Evolutionary conservation across 345 rosid genomes (phyloP), one percentile per base, ranked within the genome.

Genomic region (Corchorus capsularis): DNA sequence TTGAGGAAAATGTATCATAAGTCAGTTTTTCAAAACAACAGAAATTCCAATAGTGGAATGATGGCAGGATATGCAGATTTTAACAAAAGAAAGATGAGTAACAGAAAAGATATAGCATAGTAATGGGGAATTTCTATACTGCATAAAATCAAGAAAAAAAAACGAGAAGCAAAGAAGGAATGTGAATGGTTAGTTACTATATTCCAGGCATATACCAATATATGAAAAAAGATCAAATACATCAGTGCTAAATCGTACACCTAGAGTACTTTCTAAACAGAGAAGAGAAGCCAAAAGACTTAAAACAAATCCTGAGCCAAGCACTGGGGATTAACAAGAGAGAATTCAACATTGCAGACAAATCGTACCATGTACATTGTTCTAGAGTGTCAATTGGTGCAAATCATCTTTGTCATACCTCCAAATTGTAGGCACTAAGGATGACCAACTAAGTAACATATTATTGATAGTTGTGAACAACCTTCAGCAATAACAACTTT

Each of bases 11-110:
- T 8, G 27, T 41, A 45, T 13, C 54, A 61, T 39, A 61, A 34
- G 54, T 69, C 59, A 79, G 70, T 45, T 52, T 43, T 78, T 72
- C 37, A 68, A 45, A 10, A 53, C 14, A 11, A 69, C 37, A 74
- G 56, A 68, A 68, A 34, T 39, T 39, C 34, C 22, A 61, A 53
- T 15, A 61, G 16, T 32, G 52, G 12, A 35, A 73, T 17, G 54
- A 73, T 43, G 32, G 34, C 56, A 56, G 49, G 27, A 32, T 61
- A 27, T 4, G 20, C 16, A 14, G 45, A 35, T 14, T 16, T 39
- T 71, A 6, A 55, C 5, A 56, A 72, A 41, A 43, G 63, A 27
- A 22, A 22, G 4, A 43, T 20, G 15, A 60, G 35, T 3, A 39
- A 59, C 14, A 6, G 37, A 43, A 59, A 41, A 43, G 17, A 2